Conservation (phyloP, 2,329 filamentous ascomycete genomes). For the Claviceps sp. region DNA sequence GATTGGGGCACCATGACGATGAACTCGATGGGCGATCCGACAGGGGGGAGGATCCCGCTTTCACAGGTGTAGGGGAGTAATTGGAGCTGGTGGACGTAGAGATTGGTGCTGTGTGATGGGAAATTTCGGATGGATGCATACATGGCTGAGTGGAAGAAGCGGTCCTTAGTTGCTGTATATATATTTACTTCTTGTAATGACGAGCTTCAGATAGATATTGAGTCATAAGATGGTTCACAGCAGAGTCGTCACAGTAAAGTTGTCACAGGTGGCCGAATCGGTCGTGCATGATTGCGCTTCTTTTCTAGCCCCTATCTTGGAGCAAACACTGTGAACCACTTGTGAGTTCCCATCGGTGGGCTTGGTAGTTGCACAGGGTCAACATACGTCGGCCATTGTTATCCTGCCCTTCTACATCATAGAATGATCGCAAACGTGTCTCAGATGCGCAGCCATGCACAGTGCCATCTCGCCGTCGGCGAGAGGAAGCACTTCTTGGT, state of each 20-base stretch:
- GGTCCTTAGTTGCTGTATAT: background rate
- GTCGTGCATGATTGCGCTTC: too few species aligned
- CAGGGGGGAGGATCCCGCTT: constrained; percentile 7
- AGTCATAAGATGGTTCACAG: too few species aligned
- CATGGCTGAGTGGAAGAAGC: background rate
- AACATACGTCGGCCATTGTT: constrained; percentile 6
- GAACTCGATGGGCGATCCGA: constrained; percentile 15
- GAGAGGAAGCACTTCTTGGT: constrained; percentile 13
- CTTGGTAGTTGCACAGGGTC: background rate
- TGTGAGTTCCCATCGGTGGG: background rate
- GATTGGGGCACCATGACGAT: constrained; percentile 21
- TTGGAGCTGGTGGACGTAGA: background rate
- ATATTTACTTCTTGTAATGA: background rate
- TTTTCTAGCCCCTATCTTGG: too few species aligned
- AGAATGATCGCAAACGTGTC: too few species aligned
- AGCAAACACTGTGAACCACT: background rate
- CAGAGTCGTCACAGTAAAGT: too few species aligned
- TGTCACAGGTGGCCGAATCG: too few species aligned
- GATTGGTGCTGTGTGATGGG: background rate
- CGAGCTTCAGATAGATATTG: too few species aligned
- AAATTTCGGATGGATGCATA: background rate
- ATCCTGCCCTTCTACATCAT: too few species aligned
- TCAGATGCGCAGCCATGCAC: too few species aligned
- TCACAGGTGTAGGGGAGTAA: background rate
- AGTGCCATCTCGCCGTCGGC: too few species aligned